Percentiles rank a stretch among this genome's conserved stretches.
These are phyloP conservation scores for Xylariaceae sp. DNA, from an alignment of 2,329 filamentous ascomycete genomes.

Conservation along the genomic window DNA sequence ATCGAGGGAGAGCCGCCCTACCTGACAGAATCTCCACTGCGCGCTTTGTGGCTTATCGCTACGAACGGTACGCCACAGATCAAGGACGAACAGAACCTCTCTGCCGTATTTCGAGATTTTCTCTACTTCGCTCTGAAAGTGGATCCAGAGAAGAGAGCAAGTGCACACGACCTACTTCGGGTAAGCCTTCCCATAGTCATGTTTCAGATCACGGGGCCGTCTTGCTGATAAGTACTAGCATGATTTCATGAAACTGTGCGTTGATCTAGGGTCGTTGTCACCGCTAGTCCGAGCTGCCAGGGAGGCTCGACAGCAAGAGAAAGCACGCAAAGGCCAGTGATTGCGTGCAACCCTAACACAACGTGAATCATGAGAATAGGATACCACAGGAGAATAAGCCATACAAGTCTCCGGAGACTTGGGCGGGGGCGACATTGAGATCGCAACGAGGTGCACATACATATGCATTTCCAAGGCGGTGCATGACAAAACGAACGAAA, in stretches of 20 bases:
- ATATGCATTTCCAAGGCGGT: too few species aligned
- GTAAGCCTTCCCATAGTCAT: conserved; percentile 51
- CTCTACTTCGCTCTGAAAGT: conserved; percentile 91
- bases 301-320: conserved; percentile 81
- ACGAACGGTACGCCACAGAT: conserved; percentile 94
- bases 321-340: conserved; percentile 60
- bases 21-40: conserved; percentile 87
- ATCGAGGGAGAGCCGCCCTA: conserved; percentile 98
- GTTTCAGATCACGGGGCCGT: not conserved
- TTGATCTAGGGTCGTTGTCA: conserved; percentile 71
- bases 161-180: conserved; percentile 86
- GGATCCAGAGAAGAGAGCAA: conserved; percentile 93
- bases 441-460: too few species aligned
- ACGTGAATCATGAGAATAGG: conserved; percentile 7
- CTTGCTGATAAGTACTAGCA: conserved; percentile 50
- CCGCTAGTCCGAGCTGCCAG: conserved; percentile 84
- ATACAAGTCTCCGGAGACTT: conserved; percentile 7
- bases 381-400: conserved; percentile 3
- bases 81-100: conserved; percentile 84
- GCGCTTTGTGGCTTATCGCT: conserved; percentile 91
- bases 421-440: not conserved
- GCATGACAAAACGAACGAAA: too few species aligned
- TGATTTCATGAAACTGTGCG: conserved; percentile 74
- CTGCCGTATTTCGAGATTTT: conserved; percentile 83
- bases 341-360: not conserved